Conservation (phyloP, 2,329 filamentous ascomycete species). For the Clarireedia homoeocarpa region DNA sequence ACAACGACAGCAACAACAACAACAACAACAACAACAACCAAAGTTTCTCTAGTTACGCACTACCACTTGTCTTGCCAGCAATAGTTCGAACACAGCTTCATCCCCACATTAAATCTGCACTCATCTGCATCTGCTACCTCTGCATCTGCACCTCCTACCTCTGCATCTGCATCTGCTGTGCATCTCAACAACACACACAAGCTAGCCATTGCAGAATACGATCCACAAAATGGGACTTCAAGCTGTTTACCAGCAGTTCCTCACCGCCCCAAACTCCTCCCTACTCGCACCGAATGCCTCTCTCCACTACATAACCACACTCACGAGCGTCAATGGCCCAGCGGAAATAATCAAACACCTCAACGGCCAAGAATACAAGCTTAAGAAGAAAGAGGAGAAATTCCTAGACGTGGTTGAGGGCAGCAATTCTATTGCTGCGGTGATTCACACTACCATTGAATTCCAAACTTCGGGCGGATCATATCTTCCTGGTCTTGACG, state of each 20-base stretch:
- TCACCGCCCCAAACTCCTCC: constrained; percentile 56
- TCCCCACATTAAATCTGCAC: too few species aligned
- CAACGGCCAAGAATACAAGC: constrained; percentile 57
- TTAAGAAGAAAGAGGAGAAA: constrained; percentile 78
- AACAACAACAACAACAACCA: too few species aligned
- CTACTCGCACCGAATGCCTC: constrained; percentile 58
- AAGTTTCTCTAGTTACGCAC: too few species aligned
- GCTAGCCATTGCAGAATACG: background rate
- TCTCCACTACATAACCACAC: constrained; percentile 84
- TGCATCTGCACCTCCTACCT: too few species aligned
- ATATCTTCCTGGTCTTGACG: constrained; percentile 82
- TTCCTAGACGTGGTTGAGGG: constrained; percentile 69
- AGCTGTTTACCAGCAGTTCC: constrained; percentile 61
- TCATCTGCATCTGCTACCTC: too few species aligned
- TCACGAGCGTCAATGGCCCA: constrained; percentile 62
- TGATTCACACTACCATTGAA: constrained; percentile 76
- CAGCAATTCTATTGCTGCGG: constrained; percentile 59
- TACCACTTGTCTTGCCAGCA: too few species aligned
- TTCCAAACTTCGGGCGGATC: constrained; percentile 75
- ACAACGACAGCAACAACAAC: too few species aligned
- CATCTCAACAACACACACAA: background rate
- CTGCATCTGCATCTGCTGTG: background rate
- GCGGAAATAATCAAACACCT: constrained; percentile 80
- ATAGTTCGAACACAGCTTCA: too few species aligned
- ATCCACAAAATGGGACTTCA: constrained; percentile 39